Evolutionary conservation across 371 early-diverging fungal species (phyloP), one percentile per base, ranked within the genome.

Genomic region (Paraphysoderma sedebokerense): DNA sequence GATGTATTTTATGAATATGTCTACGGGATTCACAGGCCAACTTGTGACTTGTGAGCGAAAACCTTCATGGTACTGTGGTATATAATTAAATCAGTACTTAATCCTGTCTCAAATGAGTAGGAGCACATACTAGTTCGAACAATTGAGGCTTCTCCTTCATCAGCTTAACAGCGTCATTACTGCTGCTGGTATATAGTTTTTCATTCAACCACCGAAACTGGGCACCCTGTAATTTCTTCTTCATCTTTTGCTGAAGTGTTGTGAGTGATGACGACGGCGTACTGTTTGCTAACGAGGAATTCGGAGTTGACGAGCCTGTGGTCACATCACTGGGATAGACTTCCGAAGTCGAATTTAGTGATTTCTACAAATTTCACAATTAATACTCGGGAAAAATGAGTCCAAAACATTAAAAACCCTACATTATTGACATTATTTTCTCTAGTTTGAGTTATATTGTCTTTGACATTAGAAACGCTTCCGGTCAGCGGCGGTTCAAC

Each of bases 1-100:
- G 9, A 97, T 62, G 38, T 81, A 69, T 2, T 67, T 57, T 42
- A 93, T 79, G 53, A 92, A 77, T 2, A 81, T 59, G 61, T 95
- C 88, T 1, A 97, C 80, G 0, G 99, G 99, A 60, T 99, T 96
- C 26, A 65, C 70, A 0, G 99, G 98, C 99, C 99, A 99, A 31
- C 74, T 69, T 50, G 81, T 77, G 7, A 89, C 90, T 65, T 98
- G 99, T 13, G 80, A 68, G 3, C 86, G 73, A 74, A 98, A 99
- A 1, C 97, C 98, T 58, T 79, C 77, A 58, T 98, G 98, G 58
- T 99, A 99, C 71, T 82, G 48, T 20, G 37, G 15, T 39, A 52
- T 30, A 42, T 38, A 22, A 22, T 23, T 20, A 9, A 46, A 28
- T 5, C 40, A 22, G 20, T 8, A 26, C 34, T 17, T 13, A 34